Percentiles rank a stretch among this genome's conserved stretches.
phyloP scores from a whole-genome alignment of 768 basidiomycete species.

The Lentinula detonsa region DNA sequence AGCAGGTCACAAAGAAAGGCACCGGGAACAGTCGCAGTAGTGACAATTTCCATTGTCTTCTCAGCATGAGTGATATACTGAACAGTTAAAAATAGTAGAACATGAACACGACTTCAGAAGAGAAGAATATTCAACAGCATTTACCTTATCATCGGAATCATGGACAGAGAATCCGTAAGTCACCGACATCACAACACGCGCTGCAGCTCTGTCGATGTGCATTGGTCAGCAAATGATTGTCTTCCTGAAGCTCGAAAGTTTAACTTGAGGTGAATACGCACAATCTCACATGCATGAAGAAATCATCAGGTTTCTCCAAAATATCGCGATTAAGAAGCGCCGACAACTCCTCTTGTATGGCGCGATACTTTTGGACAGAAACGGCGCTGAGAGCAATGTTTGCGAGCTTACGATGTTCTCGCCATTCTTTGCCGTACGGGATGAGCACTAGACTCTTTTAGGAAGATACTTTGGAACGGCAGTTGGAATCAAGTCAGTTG shows the following conservation, averaged over 20 bases:
- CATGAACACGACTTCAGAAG: not conserved
- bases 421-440: slow-evolving; percentile 18
- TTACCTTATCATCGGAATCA: slow-evolving; percentile 16
- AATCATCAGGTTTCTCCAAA: slow-evolving; percentile 11
- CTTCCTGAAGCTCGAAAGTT: not conserved
- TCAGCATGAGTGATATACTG: slow-evolving; percentile 24
- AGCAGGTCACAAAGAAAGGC: slow-evolving; percentile 22
- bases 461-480: not conserved
- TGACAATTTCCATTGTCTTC: slow-evolving; percentile 17
- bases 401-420: slow-evolving; percentile 20
- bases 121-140: not conserved
- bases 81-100: not conserved
- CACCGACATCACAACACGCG: slow-evolving; percentile 16
- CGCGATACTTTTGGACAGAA: slow-evolving; percentile 25
- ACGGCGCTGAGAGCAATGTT: slow-evolving; percentile 20
- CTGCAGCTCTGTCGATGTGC: slow-evolving; percentile 8
- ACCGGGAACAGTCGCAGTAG: slow-evolving; percentile 19
- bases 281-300: slow-evolving; percentile 15
- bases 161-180: slow-evolving; percentile 19
- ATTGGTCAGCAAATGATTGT: not conserved
- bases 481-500: not conserved
- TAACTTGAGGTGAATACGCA: not conserved
- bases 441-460: slow-evolving; percentile 7
- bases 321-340: slow-evolving; percentile 12
- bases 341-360: slow-evolving; percentile 20